These are phyloP conservation scores for Eucalyptus globulus DNA, from an alignment of 345 rosid genomes.

Conservation along the genomic window DNA sequence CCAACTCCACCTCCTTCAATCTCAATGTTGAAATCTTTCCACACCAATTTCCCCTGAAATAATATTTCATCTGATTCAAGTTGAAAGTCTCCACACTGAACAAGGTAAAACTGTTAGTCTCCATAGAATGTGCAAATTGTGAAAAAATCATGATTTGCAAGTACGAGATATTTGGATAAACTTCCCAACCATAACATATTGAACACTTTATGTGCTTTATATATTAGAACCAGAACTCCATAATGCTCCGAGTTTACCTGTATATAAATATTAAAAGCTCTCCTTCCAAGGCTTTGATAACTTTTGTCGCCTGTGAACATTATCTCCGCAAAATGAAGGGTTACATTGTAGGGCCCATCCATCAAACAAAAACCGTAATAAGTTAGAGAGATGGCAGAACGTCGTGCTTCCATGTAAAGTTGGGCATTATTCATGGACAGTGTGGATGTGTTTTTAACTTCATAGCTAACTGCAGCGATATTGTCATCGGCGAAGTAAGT, in stretches of 20 bases:
- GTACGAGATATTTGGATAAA: neutral
- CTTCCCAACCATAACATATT: neutral
- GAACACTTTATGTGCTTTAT: neutral
- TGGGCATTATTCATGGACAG: too few species aligned
- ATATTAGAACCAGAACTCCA: neutral
- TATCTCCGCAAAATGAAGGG: slow-evolving; percentile 75
- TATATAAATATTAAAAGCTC: neutral
- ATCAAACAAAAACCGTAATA: slow-evolving; percentile 34
- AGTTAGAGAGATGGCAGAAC: neutral
- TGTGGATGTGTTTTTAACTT: too few species aligned
- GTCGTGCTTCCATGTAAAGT: too few species aligned
- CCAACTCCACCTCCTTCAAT: slow-evolving; percentile 3
- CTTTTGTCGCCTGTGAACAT: slow-evolving; percentile 18
- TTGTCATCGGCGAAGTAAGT: too few species aligned
- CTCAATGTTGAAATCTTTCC: slow-evolving; percentile 2
- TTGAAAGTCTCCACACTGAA: neutral
- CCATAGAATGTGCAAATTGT: neutral
- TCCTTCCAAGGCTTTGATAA: slow-evolving; percentile 5
- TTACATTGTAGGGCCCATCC: slow-evolving; percentile 33
- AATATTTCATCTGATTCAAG: neutral
- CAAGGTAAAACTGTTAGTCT: neutral
- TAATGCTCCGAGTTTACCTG: neutral
- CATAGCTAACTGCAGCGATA: too few species aligned
- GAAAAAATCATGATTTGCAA: neutral
- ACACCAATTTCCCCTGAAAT: slow-evolving; percentile 2